Evolutionary conservation across 495 filamentous ascomycete species (phyloP).

Genomic region (Neurospora sp.): DNA sequence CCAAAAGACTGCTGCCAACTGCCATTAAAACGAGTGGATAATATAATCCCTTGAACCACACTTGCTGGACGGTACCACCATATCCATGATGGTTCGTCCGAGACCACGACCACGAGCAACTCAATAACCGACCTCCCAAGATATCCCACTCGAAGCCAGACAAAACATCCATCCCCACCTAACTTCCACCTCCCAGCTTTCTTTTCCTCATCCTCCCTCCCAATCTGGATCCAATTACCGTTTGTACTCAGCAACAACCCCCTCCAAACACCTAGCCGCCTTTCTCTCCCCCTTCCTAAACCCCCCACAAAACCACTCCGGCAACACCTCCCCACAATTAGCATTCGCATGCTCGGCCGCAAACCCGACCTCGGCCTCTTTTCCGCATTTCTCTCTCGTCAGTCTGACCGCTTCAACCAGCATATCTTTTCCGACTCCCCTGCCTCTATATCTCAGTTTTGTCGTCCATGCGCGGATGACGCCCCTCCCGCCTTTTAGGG

Average conservation of each 20-base stretch:
- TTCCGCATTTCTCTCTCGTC: conserved; percentile 46
- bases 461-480: conserved; percentile 72
- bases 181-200: not conserved
- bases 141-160: not conserved
- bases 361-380: conserved; percentile 51
- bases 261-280: conserved; percentile 42
- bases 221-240: not conserved
- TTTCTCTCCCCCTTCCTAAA: conserved; percentile 48
- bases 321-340: conserved; percentile 37
- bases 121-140: too few species aligned
- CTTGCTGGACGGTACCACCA: not conserved
- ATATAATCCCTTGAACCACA: not conserved
- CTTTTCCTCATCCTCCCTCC: too few species aligned
- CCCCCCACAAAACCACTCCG: conserved; percentile 45
- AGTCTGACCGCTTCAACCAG: conserved; percentile 54
- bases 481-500: conserved; percentile 31
- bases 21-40: not conserved
- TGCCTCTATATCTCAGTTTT: conserved; percentile 49
- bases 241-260: conserved; percentile 31
- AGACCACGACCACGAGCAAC: too few species aligned
- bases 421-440: conserved; percentile 58
- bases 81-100: not conserved
- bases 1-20: not conserved
- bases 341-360: conserved; percentile 60
- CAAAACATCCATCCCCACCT: not conserved